Evolutionary conservation across 2,329 filamentous ascomycete genomes (phyloP), one percentile per base, ranked within the genome.

Genomic region (Penicillium sp.): DNA sequence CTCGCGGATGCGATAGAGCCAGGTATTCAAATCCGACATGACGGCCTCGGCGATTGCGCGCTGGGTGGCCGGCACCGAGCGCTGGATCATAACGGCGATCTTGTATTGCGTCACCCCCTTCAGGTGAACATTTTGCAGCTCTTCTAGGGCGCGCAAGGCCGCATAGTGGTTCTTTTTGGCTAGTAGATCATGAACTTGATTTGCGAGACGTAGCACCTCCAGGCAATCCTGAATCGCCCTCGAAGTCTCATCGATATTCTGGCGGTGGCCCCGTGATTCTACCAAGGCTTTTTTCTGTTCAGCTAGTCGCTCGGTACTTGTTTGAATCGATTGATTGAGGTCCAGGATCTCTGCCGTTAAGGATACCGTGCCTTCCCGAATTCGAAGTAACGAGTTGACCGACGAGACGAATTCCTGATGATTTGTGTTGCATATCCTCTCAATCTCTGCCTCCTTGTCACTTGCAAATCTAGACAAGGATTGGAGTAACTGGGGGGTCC

Each of bases 381-480:
- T 92, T 57, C 86, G 85, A 66, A 98, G 90, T n/a, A 99, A 84
- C 70, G 96, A 91, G 68, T 95, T 96, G 64, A 99, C 92, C 0
- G 93, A 97, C 63, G 86, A 86, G 33, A 98, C 88, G 70, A 99
- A 99, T 69, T 97, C 95, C 70, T 98, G 93, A 70, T 99, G 95
- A 68, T 97, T 96, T 11, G 90, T 93, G 68, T 96, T 87, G 67
- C 95, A 96, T 67, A 98, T 96, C 22, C 86, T 86, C 77, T 99
- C 95, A 63, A 99, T 98, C 67, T 98, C 93, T 14, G 85, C 77
- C 74, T 99, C 95, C 59, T 93, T 88, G 47, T 95, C 90, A 64
- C 89, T 87, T 33, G 93, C 90, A 74, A 96, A 96, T 64, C 88
- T 86, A 46, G 87, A 86, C 55, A 96, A 82, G 59, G 90, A 90